These are phyloP conservation scores for Xylariaceae sp. DNA, from an alignment of 2,329 filamentous ascomycete species.

Conservation along the genomic window DNA sequence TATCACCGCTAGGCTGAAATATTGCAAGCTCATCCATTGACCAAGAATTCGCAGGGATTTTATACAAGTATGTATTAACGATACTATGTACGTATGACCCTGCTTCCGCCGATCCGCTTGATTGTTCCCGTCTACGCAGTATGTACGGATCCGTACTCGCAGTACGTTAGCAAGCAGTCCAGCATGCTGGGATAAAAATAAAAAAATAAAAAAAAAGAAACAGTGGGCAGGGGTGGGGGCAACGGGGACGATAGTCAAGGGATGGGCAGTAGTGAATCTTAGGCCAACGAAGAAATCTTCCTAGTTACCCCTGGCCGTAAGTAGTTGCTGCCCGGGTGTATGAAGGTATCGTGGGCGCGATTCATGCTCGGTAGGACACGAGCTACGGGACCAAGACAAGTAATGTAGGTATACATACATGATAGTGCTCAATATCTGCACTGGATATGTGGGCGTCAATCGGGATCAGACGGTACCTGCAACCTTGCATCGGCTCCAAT, in stretches of 20 bases:
- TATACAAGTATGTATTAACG: no score
- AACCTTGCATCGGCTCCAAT: constrained; percentile 8
- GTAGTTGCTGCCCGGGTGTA: no score
- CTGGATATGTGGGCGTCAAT: neutral
- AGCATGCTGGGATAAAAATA: neutral
- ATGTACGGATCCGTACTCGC: no score
- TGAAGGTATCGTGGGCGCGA: neutral
- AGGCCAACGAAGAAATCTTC: neutral
- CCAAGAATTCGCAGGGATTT: neutral
- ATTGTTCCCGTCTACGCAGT: neutral
- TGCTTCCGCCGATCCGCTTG: neutral
- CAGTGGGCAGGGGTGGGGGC: no score
- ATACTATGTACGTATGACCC: no score
- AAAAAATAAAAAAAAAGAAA: no score
- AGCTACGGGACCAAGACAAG: neutral
- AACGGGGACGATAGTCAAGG: neutral
- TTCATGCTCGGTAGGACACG: neutral
- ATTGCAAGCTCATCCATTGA: neutral
- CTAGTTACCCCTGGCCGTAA: neutral
- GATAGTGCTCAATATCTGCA: neutral
- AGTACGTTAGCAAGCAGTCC: no score
- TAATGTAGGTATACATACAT: constrained; percentile 20
- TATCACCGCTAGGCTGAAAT: neutral
- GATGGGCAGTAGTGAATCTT: neutral
- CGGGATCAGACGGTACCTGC: constrained; percentile 12